A percentile compares a stretch with the other conserved stretches of the same genome.
Evolutionary conservation across 2,329 filamentous ascomycete species (phyloP).

Genomic region (Talaromyces sp.): DNA sequence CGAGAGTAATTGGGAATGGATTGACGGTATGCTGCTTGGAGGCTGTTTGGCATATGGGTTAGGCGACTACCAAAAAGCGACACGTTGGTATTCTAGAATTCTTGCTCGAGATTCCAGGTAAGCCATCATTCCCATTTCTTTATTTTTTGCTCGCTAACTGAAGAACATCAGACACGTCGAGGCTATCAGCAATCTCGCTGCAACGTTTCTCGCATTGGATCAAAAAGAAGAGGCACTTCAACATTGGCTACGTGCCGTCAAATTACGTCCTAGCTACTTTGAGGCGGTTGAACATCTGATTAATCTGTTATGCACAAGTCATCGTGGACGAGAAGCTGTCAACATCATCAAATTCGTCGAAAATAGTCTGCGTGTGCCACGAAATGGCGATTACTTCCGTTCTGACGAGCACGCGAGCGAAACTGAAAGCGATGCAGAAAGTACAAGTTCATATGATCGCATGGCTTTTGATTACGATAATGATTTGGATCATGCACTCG

Average conservation of each 20-base stretch:
- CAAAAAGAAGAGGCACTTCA: conserved; percentile 79
- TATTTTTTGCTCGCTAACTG: background rate
- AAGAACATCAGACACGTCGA: conserved; percentile 70
- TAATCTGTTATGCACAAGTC: conserved; percentile 76
- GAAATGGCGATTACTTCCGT: conserved; percentile 50
- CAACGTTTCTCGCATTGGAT: conserved; percentile 79
- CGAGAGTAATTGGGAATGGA: conserved; percentile 81
- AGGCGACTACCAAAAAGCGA: conserved; percentile 71
- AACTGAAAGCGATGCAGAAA: conserved; percentile 57
- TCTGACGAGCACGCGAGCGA: conserved; percentile 59
- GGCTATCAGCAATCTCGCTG: conserved; percentile 88
- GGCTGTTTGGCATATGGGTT: conserved; percentile 91
- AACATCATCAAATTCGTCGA: conserved; percentile 85
- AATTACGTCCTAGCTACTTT: conserved; percentile 79
- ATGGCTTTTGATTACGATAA: conserved; percentile 58
- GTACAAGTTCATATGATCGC: conserved; percentile 56
- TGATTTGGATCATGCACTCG: conserved; percentile 34
- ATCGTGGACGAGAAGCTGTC: conserved; percentile 80
- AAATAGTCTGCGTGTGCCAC: conserved; percentile 60
- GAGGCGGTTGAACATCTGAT: conserved; percentile 95
- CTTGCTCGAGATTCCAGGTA: conserved; percentile 58
- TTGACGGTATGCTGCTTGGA: conserved; percentile 86
- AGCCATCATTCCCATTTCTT: conserved; percentile 27
- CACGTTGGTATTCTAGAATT: conserved; percentile 55
- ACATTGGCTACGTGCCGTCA: conserved; percentile 82